Evolutionary conservation across 169 alveolate genomes (phyloP).

Genomic region (Blepharisma undulans): DNA sequence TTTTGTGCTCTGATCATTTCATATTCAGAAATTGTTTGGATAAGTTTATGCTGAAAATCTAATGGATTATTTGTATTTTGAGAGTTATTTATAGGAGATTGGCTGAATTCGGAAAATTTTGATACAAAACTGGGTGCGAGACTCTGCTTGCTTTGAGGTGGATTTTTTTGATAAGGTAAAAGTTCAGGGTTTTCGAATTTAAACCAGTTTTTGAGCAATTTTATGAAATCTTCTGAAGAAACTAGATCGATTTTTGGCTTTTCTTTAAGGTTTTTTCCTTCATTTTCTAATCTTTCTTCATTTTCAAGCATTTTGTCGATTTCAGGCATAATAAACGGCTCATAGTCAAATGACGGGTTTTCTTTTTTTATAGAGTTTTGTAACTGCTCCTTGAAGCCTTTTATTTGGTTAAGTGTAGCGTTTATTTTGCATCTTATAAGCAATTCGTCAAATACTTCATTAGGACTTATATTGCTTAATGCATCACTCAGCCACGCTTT

Average conservation of each 20-base stretch:
- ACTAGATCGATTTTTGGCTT: neutral
- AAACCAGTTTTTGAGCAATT: neutral
- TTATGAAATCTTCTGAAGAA: neutral
- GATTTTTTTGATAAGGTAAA: neutral
- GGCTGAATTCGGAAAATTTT: neutral
- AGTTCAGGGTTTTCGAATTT: neutral
- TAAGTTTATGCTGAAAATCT: neutral
- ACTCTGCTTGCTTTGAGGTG: neutral
- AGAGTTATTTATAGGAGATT: neutral
- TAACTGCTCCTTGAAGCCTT: neutral
- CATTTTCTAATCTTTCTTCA: neutral
- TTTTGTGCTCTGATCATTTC: neutral
- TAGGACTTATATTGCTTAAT: neutral
- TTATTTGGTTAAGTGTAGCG: neutral
- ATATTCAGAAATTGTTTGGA: neutral
- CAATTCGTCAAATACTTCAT: neutral
- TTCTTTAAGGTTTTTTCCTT: neutral
- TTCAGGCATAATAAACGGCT: neutral
- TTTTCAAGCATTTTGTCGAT: neutral
- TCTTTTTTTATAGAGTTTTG: neutral
- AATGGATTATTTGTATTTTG: neutral
- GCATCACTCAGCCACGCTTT: neutral
- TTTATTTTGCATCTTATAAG: neutral
- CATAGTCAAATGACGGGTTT: neutral
- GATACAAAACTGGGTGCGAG: neutral